phyloP scores from a whole-genome alignment of 2,329 filamentous ascomycete species.

The Dactylonectria macrodidyma region DNA sequence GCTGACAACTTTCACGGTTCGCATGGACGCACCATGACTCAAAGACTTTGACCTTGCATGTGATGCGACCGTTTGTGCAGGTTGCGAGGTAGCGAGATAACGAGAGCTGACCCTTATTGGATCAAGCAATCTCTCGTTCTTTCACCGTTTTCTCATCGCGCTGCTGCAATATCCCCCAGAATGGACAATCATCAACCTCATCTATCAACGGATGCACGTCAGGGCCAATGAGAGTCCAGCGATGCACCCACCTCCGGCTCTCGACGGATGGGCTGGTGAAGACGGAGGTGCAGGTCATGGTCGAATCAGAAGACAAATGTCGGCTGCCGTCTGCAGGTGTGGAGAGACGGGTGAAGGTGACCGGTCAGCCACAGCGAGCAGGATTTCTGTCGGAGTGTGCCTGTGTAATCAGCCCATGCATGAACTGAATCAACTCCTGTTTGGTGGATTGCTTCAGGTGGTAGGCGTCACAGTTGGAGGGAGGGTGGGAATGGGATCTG shows the following conservation, averaged over 20 bases:
- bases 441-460: slow-evolving; percentile 35
- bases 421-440: slow-evolving; percentile 43
- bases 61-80: slow-evolving; percentile 29
- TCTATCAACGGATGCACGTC: slow-evolving; percentile 28
- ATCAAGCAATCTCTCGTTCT: slow-evolving; percentile 26
- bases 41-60: slow-evolving; percentile 32
- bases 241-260: slow-evolving; percentile 31
- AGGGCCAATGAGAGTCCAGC: slow-evolving; percentile 29
- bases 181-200: slow-evolving; percentile 40
- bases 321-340: slow-evolving; percentile 33
- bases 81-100: slow-evolving; percentile 39
- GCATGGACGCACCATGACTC: slow-evolving; percentile 44
- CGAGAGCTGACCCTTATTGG: slow-evolving; percentile 39
- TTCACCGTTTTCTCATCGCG: slow-evolving; percentile 40
- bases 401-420: slow-evolving; percentile 46
- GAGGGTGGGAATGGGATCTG: slow-evolving; percentile 23
- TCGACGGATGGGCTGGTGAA: slow-evolving; percentile 32
- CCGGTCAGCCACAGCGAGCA: slow-evolving; percentile 44
- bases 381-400: slow-evolving; percentile 38
- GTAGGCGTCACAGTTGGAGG: slow-evolving; percentile 19
- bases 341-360: slow-evolving; percentile 33
- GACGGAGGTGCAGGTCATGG: slow-evolving; percentile 34
- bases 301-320: slow-evolving; percentile 37
- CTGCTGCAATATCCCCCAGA: slow-evolving; percentile 35
- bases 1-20: slow-evolving; percentile 39